Percentiles rank a stretch among this genome's conserved stretches.
phyloP scores from a whole-genome alignment of 202 grass and related monocot genomes.

The Bolboschoenoplectus hybrid region DNA sequence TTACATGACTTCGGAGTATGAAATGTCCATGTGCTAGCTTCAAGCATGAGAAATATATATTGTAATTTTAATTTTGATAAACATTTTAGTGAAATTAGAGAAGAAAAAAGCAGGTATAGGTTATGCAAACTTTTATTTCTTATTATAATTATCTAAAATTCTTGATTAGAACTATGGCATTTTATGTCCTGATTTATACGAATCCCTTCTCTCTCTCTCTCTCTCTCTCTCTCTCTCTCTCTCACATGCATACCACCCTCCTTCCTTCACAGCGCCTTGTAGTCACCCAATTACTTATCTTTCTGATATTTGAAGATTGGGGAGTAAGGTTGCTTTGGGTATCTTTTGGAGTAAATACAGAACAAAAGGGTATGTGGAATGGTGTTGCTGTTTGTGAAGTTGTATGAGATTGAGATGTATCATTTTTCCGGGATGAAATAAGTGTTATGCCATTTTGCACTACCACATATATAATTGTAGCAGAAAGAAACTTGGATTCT shows the following conservation, averaged over 20 bases:
- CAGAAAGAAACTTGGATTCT: slow-evolving; percentile 18
- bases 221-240: neutral
- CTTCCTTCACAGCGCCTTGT: neutral
- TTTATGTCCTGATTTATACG: too few species aligned
- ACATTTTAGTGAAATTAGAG: neutral
- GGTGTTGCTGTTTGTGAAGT: neutral
- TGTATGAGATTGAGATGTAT: slow-evolving; percentile 2
- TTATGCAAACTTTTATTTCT: neutral
- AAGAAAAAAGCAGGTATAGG: neutral
- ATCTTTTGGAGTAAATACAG: slow-evolving; percentile 25
- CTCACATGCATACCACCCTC: neutral
- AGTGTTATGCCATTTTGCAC: neutral
- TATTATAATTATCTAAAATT: neutral
- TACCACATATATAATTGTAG: neutral
- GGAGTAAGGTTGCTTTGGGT: neutral
- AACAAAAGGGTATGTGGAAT: neutral
- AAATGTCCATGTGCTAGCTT: neutral
- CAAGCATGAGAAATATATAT: neutral
- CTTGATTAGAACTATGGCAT: neutral
- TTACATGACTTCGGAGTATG: neutral
- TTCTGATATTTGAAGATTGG: neutral
- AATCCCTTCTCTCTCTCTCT: too few species aligned
- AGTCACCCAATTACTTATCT: neutral
- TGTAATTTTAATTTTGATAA: neutral
- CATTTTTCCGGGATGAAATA: neutral